These are phyloP conservation scores for Voacanga thouarsii DNA, from an alignment of 257 asterid genomes.

Conservation along the genomic window DNA sequence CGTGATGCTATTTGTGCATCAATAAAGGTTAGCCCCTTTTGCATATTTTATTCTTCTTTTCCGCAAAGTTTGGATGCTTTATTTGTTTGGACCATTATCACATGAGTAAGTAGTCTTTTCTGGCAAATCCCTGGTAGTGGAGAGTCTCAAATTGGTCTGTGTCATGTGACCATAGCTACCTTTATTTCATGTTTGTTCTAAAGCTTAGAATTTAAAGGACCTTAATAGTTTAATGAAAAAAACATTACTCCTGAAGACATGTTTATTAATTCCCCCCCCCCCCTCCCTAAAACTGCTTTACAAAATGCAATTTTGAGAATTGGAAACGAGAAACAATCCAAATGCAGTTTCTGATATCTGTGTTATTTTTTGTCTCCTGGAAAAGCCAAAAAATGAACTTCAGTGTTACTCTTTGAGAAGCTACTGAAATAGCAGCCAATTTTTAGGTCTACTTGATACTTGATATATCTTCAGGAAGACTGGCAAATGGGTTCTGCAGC, in stretches of 20 bases:
- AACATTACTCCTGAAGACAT: background rate
- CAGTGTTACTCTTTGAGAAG: background rate
- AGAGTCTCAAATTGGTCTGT: background rate
- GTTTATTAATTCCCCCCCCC: background rate
- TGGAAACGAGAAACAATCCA: background rate
- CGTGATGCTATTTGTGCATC: slow-evolving; percentile 98
- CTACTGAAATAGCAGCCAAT: background rate
- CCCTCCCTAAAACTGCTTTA: background rate
- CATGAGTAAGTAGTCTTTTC: background rate
- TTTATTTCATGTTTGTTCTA: background rate
- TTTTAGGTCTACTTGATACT: background rate
- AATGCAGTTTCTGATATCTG: background rate
- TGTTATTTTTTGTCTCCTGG: background rate
- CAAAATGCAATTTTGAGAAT: background rate
- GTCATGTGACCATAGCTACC: background rate
- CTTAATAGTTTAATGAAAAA: background rate
- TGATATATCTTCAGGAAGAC: background rate
- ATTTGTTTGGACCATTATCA: background rate
- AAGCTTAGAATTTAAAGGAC: background rate
- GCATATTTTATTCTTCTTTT: slow-evolving; percentile 1
- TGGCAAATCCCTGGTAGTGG: background rate
- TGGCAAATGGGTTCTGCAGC: background rate
- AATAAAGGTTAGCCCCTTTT: slow-evolving; percentile 63
- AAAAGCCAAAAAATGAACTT: background rate
- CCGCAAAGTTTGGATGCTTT: background rate